phyloP scores from a whole-genome alignment of 2,329 filamentous ascomycete species.

The Tolypocladium amazonense region DNA sequence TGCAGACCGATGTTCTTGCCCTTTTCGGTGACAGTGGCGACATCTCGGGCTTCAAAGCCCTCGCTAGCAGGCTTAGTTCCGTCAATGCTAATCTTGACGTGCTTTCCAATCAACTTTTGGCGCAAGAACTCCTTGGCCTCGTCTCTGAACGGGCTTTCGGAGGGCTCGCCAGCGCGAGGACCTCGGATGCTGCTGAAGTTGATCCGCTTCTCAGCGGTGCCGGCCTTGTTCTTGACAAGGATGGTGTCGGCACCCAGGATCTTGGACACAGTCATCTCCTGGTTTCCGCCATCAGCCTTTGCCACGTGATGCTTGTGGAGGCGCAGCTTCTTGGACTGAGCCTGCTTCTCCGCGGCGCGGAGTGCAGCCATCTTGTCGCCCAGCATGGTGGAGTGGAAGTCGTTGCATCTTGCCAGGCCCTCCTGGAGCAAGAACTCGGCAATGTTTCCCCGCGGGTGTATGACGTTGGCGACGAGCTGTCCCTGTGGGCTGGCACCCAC shows the following conservation, averaged over 20 bases:
- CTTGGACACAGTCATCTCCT: conserved; percentile 76
- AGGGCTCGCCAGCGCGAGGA: conserved; percentile 77
- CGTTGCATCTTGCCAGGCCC: conserved; percentile 83
- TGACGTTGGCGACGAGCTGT: conserved; percentile 76
- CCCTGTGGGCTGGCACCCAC: conserved; percentile 83
- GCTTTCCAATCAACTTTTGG: conserved; percentile 91
- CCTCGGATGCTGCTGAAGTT: conserved; percentile 88
- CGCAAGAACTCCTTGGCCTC: conserved; percentile 95
- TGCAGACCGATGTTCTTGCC: conserved; percentile 78
- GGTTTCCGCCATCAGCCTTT: conserved; percentile 54
- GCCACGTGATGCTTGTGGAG: conserved; percentile 74
- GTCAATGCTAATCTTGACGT: conserved; percentile 80
- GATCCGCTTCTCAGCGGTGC: conserved; percentile 73
- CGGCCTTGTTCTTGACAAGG: conserved; percentile 73
- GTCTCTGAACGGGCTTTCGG: conserved; percentile 78
- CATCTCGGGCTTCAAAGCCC: conserved; percentile 88
- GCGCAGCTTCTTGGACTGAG: conserved; percentile 65
- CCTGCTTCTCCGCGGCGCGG: conserved; percentile 76
- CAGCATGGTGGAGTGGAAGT: conserved; percentile 89
- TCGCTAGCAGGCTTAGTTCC: conserved; percentile 83
- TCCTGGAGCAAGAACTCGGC: conserved; percentile 83
- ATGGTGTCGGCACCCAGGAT: conserved; percentile 84
- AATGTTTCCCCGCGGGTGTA: conserved; percentile 88
- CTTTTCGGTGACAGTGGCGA: conserved; percentile 75
- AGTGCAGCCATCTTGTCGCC: conserved; percentile 80